Conservation (phyloP, 169 alveolate species). For the Theileria parva region DNA sequence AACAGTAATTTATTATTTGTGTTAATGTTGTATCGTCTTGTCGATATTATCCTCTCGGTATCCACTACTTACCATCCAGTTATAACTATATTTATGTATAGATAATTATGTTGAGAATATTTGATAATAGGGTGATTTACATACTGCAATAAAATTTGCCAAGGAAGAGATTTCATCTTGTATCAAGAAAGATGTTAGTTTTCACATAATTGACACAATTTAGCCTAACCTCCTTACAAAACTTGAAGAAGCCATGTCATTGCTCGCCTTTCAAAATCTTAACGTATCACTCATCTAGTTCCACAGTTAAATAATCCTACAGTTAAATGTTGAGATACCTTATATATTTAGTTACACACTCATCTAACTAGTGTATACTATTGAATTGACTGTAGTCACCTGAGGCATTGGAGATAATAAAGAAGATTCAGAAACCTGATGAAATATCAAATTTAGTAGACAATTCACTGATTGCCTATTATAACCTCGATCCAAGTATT, state of each 20-base stretch:
- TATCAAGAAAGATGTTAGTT: constrained; percentile 29
- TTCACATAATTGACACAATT: constrained; percentile 17
- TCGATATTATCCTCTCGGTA: constrained; percentile 38
- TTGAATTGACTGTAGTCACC: constrained; percentile 29
- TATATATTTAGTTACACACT: too few species aligned
- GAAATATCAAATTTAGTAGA: constrained; percentile 67
- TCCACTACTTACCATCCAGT: neutral
- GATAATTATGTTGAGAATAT: too few species aligned
- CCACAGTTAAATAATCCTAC: too few species aligned
- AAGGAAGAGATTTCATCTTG: constrained; percentile 31
- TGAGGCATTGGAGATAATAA: constrained; percentile 64
- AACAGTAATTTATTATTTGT: constrained; percentile 35
- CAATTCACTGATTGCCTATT: constrained; percentile 64
- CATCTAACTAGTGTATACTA: neutral
- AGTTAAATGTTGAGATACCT: too few species aligned
- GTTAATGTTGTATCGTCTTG: constrained; percentile 27
- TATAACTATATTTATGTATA: too few species aligned
- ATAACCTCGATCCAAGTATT: constrained; percentile 56
- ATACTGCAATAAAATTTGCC: constrained; percentile 41
- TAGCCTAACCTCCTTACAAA: constrained; percentile 16
- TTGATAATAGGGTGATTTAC: constrained; percentile 31
- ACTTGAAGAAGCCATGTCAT: constrained; percentile 60
- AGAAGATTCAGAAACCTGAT: constrained; percentile 59
- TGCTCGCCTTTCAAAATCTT: constrained; percentile 36
- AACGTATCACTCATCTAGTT: neutral